Percentiles rank a stretch among this genome's conserved stretches.
These are phyloP conservation scores for Rhododendron vialii DNA, from an alignment of 148 eudicot species.

Conservation along the genomic window DNA sequence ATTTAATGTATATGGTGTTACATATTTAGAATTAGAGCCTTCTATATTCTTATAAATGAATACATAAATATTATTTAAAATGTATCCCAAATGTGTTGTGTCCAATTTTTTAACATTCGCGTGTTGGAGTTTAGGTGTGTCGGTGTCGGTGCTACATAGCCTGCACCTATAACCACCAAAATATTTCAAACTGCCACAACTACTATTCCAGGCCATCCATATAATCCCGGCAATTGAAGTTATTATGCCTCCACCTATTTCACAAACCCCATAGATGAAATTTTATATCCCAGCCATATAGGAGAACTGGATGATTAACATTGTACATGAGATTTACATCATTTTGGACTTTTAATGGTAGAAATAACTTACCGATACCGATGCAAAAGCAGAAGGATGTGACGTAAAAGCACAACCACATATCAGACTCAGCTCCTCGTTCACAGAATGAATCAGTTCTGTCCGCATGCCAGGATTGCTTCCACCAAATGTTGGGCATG, in stretches of 20 bases:
- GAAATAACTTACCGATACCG: conserved; percentile 57
- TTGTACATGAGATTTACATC: background rate
- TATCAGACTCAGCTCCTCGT: conserved; percentile 67
- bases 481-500: conserved; percentile 88
- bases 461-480: conserved; percentile 73
- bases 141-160: background rate
- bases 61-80: background rate
- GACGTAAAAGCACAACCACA: conserved; percentile 67
- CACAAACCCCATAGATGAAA: background rate
- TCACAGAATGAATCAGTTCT: conserved; percentile 75
- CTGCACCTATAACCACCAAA: background rate
- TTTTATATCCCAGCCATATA: background rate
- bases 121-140: background rate
- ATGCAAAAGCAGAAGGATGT: conserved; percentile 78
- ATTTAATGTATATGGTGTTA: background rate
- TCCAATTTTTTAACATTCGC: background rate
- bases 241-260: background rate
- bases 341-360: background rate
- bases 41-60: background rate
- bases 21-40: background rate
- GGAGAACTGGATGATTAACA: background rate
- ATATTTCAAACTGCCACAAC: background rate
- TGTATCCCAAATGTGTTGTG: background rate
- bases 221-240: background rate
- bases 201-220: background rate